Conservation (phyloP, 2,329 filamentous ascomycete species). For the Knufia fluminis region DNA sequence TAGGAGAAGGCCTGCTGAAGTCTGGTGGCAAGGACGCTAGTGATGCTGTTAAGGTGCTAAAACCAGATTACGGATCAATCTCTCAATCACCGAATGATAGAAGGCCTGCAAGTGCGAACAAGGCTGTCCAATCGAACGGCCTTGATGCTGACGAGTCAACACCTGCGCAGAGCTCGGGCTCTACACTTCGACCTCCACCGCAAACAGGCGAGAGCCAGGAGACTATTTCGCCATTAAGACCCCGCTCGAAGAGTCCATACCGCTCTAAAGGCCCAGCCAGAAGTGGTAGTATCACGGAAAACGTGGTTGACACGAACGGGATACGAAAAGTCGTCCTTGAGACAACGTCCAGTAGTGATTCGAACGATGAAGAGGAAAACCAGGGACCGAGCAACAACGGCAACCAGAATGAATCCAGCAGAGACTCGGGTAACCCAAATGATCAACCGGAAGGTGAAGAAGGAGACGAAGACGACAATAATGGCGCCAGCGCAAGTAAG, state of each 20-base stretch:
- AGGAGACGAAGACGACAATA: background rate
- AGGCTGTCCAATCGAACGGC: slow-evolving; percentile 22
- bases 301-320: slow-evolving; percentile 63
- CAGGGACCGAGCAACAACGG: slow-evolving; percentile 15
- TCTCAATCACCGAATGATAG: slow-evolving; percentile 15
- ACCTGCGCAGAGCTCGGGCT: background rate
- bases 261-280: slow-evolving; percentile 46
- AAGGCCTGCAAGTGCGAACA: slow-evolving; percentile 19
- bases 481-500: slow-evolving; percentile 4
- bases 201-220: slow-evolving; percentile 16
- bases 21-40: slow-evolving; percentile 50
- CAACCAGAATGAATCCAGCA: background rate
- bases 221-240: slow-evolving; percentile 22
- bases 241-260: slow-evolving; percentile 25
- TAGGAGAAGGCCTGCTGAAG: slow-evolving; percentile 45
- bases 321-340: slow-evolving; percentile 68
- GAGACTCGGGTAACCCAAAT: background rate
- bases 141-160: background rate
- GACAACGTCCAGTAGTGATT: slow-evolving; percentile 50
- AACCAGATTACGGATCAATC: slow-evolving; percentile 45
- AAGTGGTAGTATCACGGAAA: slow-evolving; percentile 71
- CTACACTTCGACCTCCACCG: slow-evolving; percentile 9
- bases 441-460: background rate
- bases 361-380: slow-evolving; percentile 27
- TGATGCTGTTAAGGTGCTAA: slow-evolving; percentile 56